phyloP scores from a whole-genome alignment of 106 monocot genomes.

The Phalaenopsis equestris region DNA sequence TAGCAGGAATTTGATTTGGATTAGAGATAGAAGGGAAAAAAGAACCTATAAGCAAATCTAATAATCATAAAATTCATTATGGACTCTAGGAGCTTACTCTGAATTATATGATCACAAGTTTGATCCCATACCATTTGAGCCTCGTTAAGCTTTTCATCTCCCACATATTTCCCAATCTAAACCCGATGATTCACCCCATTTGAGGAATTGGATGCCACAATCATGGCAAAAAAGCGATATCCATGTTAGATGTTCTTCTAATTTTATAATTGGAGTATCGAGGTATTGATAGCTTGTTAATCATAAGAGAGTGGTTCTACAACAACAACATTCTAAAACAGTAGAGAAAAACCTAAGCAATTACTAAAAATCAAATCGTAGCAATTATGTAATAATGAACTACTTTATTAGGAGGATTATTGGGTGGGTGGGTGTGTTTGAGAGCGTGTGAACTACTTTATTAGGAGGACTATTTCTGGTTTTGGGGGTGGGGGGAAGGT shows the following conservation, averaged over 20 bases:
- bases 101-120: background rate
- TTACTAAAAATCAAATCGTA: no score
- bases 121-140: background rate
- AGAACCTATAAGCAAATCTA: slow-evolving; percentile 1
- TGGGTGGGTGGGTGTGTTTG: background rate
- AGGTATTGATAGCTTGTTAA: background rate
- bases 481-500: no score
- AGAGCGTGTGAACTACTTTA: background rate
- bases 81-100: background rate
- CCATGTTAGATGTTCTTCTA: background rate
- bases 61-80: background rate
- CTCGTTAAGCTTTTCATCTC: background rate
- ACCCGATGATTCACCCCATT: background rate
- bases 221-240: background rate
- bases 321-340: background rate
- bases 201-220: background rate
- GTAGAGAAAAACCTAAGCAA: background rate
- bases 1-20: background rate
- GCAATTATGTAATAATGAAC: background rate
- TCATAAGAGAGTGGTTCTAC: background rate
- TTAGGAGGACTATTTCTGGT: no score
- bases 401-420: background rate
- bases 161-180: slow-evolving; percentile 1
- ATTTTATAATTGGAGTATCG: background rate
- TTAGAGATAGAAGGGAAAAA: background rate